Conservation (phyloP, 768 basidiomycete species). For the Amanita phalloides region DNA sequence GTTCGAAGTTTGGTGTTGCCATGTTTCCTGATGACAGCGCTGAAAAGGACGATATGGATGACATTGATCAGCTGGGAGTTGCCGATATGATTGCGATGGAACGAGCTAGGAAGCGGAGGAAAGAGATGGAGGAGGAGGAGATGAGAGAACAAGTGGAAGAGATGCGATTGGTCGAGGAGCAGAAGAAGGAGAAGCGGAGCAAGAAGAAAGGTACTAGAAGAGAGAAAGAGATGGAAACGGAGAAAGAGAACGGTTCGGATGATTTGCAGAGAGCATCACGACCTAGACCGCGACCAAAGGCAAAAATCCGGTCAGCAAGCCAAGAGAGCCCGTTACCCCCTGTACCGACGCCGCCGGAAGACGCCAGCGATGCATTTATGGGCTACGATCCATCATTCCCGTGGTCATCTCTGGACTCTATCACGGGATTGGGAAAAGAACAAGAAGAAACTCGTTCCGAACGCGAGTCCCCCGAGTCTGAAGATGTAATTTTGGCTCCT, state of each 20-base stretch:
- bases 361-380: slow-evolving; percentile 3
- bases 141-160: slow-evolving; percentile 17
- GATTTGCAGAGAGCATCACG: slow-evolving; percentile 8
- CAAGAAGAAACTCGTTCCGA: not conserved
- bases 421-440: not conserved
- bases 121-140: slow-evolving; percentile 37
- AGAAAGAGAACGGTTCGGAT: not conserved
- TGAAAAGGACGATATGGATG: slow-evolving; percentile 20
- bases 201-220: slow-evolving; percentile 4
- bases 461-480: not conserved
- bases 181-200: slow-evolving; percentile 3
- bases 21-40: slow-evolving; percentile 66
- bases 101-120: slow-evolving; percentile 37
- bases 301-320: slow-evolving; percentile 12
- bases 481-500: not conserved
- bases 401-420: not conserved
- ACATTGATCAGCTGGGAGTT: slow-evolving; percentile 25
- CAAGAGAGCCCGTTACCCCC: not conserved
- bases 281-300: slow-evolving; percentile 15
- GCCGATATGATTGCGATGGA: slow-evolving; percentile 46
- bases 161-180: slow-evolving; percentile 6
- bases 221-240: slow-evolving; percentile 4
- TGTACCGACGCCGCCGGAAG: not conserved
- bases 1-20: slow-evolving; percentile 72
- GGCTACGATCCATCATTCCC: not conserved